Evolutionary conservation across 345 rosid genomes (phyloP).

Genomic region (Eucalyptus guilfoylei): DNA sequence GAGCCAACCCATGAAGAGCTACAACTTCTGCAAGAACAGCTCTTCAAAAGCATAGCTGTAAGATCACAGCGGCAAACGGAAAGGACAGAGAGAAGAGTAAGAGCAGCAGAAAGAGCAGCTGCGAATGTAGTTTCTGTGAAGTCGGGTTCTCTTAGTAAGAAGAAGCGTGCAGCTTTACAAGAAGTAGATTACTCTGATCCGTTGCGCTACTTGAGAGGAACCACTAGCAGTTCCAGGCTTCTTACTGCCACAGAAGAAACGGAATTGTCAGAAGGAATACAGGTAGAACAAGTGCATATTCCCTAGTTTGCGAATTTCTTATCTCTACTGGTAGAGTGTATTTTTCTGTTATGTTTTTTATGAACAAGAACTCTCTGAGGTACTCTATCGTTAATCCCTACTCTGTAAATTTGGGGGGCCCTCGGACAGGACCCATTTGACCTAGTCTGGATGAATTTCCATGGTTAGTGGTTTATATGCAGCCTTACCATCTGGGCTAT

Average conservation of each 20-base stretch:
- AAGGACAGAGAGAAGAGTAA: constrained; percentile 63
- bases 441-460: background rate
- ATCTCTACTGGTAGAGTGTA: background rate
- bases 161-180: constrained; percentile 43
- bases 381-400: background rate
- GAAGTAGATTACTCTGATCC: constrained; percentile 74
- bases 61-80: constrained; percentile 68
- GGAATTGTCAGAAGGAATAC: constrained; percentile 79
- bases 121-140: constrained; percentile 37
- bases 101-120: constrained; percentile 61
- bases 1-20: constrained; percentile 47
- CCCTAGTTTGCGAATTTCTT: background rate
- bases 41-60: constrained; percentile 45
- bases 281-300: constrained; percentile 26
- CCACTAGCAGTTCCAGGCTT: constrained; percentile 59
- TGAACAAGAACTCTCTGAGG: background rate
- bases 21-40: constrained; percentile 37
- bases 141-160: constrained; percentile 36
- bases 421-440: background rate
- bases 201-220: constrained; percentile 60
- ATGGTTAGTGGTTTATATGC: background rate
- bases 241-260: constrained; percentile 79
- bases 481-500: background rate
- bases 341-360: background rate
- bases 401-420: background rate